phyloP scores from a whole-genome alignment of 23 red algal genomes.

The Pyropia yezoensis region DNA sequence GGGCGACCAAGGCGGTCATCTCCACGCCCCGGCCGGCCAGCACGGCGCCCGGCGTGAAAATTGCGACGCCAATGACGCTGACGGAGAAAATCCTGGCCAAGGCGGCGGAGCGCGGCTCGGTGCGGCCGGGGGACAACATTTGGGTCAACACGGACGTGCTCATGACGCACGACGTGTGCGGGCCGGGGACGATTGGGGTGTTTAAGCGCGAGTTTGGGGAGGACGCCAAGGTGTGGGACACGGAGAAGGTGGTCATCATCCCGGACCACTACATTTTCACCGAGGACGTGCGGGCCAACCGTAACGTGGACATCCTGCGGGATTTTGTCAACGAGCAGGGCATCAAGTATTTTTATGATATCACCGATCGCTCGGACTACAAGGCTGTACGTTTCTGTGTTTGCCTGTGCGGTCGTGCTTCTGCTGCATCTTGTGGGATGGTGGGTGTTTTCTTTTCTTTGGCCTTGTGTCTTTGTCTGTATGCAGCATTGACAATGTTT shows the following conservation, averaged over 20 bases:
- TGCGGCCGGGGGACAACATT: conserved; percentile 89
- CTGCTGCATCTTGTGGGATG: no score
- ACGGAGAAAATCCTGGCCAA: conserved; percentile 86
- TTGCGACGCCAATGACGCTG: conserved; percentile 60
- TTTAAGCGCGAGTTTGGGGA: conserved; percentile 94
- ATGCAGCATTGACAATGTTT: no score
- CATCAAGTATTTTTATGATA: conserved; percentile 96
- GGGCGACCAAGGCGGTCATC: no score
- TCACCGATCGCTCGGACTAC: conserved; percentile 64
- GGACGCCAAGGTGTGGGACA: conserved; percentile 84
- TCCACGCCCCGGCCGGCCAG: no score
- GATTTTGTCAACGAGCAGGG: conserved; percentile 82
- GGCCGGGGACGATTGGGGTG: conserved; percentile 78
- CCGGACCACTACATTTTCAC: conserved; percentile 99
- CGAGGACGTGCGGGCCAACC: conserved; percentile 74
- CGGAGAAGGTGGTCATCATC: conserved; percentile 85
- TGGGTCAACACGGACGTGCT: conserved; percentile 94
- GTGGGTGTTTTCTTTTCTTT: no score
- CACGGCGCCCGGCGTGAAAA: no score
- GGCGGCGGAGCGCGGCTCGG: conserved; percentile 41
- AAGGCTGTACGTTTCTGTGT: neutral
- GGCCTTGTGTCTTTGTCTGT: no score
- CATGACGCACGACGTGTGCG: conserved; percentile 99
- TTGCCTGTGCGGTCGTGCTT: no score
- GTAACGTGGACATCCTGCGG: conserved; percentile 86